Evolutionary conservation across 495 filamentous ascomycete genomes (phyloP), one percentile per base, ranked within the genome.

Genomic region (Amphirosellinia nigrospora): DNA sequence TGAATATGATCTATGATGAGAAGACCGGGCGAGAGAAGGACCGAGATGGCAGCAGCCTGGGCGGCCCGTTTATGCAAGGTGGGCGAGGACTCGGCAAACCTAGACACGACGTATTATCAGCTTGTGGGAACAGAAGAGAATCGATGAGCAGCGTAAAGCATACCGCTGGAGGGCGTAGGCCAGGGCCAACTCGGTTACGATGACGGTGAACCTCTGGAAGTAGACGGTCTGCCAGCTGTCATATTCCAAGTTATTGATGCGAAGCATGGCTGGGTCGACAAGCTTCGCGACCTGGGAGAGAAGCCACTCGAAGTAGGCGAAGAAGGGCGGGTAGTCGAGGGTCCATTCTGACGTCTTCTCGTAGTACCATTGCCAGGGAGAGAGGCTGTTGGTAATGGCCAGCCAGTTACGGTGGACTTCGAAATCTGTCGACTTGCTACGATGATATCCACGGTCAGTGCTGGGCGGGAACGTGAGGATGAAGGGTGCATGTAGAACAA

Each of bases 311-410:
- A 98, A 98, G 72, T 89, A 93, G 58, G 96, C 96, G 74, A 99
- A 99, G 83, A 97, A 97, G 13, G 96, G 96, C 1, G 96, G 96
- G 78, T 99, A 99, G 80, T 99, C 96, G 71, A 99, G 91, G 0
- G 96, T 98, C 96, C 96, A 99, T 91, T 97, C 92, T 11, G 96
- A 98, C 3, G 94, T 96, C 85, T 93, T 92, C 82, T 99, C 96
- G 74, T 90, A 96, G 83, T 98, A 98, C 95, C 95, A 99, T 75
- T 96, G 86, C 82, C 92, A 87, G 43, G 94, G 83, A 1, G 96
- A 93, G 39, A 97, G 84, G 32, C 92, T 97, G 81, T 96, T 86
- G 3, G 96, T 97, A 65, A 97, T 92, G 65, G 96, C 95, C 36
- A 99, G 87, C 96, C 96, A 99, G 82, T 98, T 98, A 64, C 96